phyloP scores from a whole-genome alignment of 75 land plant species.

The Cupressus sempervirens region DNA sequence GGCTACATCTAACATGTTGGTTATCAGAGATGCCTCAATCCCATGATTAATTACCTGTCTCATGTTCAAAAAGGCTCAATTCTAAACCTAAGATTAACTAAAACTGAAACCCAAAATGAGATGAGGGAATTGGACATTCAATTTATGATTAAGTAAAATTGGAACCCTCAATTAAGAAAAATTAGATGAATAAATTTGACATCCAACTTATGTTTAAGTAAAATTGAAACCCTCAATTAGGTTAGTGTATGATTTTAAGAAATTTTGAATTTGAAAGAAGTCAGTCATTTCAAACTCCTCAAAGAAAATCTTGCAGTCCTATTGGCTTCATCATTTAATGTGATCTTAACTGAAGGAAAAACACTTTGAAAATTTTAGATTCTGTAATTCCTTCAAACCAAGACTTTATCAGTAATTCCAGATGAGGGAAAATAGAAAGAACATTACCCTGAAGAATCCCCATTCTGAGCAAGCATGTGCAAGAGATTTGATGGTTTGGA shows the following conservation, averaged over 20 bases:
- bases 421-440: neutral
- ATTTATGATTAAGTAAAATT: too few relatives aligned
- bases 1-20: conserved; percentile 32
- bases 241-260: too few relatives aligned
- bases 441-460: conserved; percentile 78
- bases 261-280: too few relatives aligned
- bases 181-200: too few relatives aligned
- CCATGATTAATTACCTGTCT: conserved; percentile 74
- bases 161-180: too few relatives aligned
- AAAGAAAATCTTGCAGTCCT: too few relatives aligned
- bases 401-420: neutral
- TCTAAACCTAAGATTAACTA: neutral
- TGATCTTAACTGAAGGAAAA: too few relatives aligned
- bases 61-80: neutral
- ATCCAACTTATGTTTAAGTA: too few relatives aligned
- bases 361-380: neutral
- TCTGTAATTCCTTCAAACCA: neutral
- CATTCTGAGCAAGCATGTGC: conserved; percentile 54
- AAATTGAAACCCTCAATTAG: too few relatives aligned
- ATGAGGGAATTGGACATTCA: too few relatives aligned
- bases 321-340: too few relatives aligned
- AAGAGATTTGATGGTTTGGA: conserved; percentile 24
- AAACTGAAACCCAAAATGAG: neutral
- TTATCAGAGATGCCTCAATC: conserved; percentile 23
- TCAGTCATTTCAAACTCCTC: too few relatives aligned